Evolutionary conservation across 148 eudicot species (phyloP), one percentile per base, ranked within the genome.

Genomic region (Linanthus parryae): DNA sequence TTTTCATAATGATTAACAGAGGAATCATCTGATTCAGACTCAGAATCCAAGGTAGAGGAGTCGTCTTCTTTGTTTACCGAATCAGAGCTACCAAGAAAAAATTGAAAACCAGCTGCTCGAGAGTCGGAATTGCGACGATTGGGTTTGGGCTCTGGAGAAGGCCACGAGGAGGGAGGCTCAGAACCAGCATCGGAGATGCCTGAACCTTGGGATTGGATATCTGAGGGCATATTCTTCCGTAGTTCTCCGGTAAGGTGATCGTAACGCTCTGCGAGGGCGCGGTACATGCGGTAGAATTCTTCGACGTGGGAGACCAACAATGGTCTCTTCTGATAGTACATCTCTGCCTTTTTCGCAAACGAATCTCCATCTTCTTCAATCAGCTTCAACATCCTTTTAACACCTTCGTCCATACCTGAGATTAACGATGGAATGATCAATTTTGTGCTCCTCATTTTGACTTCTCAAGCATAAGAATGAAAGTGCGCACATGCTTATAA

Each of bases 351-450:
- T 64, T 79, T 84, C 7, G 98, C 81, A 48, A 86, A 79, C 16
- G 98, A 79, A 58, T 91, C 98, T 34, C 81, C 97, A 30, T 91
- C 95, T 24, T 85, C 82, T 69, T 91, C 98, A 10, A 91, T 87
- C 58, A 87, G 68, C 34, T 84, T 81, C 66, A 79, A 33, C 95
- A 81, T 91, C 43, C 67, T 63, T 28, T 73, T 82, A 44, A 84
- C 75, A 27, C 73, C 69, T 59, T 64, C 73, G 46, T 81, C 89
- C 94, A 86, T 79, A 21, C 83, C 98, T 87, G 81, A 41, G 35
- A 51, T 39, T 51, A 51, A 59, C 16, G 12, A 52, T n/a, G 15
- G 15, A 38, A 43, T 45, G 1, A 36, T 42, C 54, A 68, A 15
- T 68, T 46, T 61, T 18, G 21, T 18, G 36, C n/a, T n/a, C n/a